Evolutionary conservation across 768 basidiomycete genomes (phyloP).

Genomic region (Leucocoprinus sp.): DNA sequence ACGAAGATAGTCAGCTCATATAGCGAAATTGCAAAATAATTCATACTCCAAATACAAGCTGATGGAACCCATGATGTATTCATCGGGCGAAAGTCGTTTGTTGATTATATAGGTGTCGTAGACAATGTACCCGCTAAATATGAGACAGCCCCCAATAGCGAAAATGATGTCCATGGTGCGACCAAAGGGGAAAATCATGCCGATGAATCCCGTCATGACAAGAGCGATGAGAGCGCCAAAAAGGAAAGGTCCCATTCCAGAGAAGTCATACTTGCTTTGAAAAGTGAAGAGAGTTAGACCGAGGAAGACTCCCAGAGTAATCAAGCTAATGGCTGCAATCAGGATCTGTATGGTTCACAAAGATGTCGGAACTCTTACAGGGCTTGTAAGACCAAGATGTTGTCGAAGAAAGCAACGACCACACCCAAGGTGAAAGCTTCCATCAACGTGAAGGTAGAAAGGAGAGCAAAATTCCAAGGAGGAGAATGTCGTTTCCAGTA

Average conservation of each 20-base stretch:
- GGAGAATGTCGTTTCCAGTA: slow-evolving; percentile 92
- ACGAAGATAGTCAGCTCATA: not conserved
- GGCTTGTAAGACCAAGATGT: slow-evolving; percentile 74
- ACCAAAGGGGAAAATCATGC: slow-evolving; percentile 81
- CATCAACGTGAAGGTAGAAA: slow-evolving; percentile 82
- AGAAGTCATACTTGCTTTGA: slow-evolving; percentile 97
- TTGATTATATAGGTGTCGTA: slow-evolving; percentile 91
- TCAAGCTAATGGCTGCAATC: slow-evolving; percentile 38
- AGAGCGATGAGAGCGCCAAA: slow-evolving; percentile 80
- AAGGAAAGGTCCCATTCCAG: slow-evolving; percentile 84
- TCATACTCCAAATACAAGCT: slow-evolving; percentile 91
- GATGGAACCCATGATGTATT: slow-evolving; percentile 86
- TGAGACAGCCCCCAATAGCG: slow-evolving; percentile 66
- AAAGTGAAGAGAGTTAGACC: slow-evolving; percentile 93
- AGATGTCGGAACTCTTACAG: slow-evolving; percentile 40
- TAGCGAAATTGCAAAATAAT: too few species aligned
- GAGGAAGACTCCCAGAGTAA: slow-evolving; percentile 88
- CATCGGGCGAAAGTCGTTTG: slow-evolving; percentile 83
- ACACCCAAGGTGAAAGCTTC: slow-evolving; percentile 91
- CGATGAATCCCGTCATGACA: slow-evolving; percentile 72
- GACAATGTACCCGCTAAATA: slow-evolving; percentile 87
- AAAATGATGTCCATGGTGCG: slow-evolving; percentile 75
- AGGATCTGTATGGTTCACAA: slow-evolving; percentile 3
- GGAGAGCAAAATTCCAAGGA: slow-evolving; percentile 78
- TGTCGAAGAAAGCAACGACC: slow-evolving; percentile 69